Percentiles rank a stretch among this genome's conserved stretches.
These are phyloP conservation scores for Chytriomyces sp. DNA, from an alignment of 192 early-diverging fungal genomes.

Conservation along the genomic window DNA sequence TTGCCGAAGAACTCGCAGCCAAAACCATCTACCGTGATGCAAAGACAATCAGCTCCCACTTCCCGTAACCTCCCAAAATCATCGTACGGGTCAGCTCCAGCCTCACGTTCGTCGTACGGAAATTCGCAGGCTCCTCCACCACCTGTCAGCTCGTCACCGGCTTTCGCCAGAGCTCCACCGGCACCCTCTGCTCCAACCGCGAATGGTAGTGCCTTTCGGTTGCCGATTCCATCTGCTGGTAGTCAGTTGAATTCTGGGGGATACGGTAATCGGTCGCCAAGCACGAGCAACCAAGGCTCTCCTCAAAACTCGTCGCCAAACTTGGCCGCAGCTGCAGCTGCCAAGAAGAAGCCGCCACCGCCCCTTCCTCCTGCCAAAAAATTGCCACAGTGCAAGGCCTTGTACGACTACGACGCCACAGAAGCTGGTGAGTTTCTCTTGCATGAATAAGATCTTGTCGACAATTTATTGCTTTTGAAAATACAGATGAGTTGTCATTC, in stretches of 20 bases:
- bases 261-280: constrained; percentile 17
- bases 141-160: not conserved
- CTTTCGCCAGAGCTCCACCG: constrained; percentile 4
- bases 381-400: constrained; percentile 45
- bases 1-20: constrained; percentile 53
- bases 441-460: not conserved
- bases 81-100: constrained; percentile 11
- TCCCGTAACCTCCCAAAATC: not conserved
- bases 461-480: constrained; percentile 7
- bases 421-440: constrained; percentile 49
- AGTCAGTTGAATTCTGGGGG: not conserved
- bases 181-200: not conserved
- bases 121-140: constrained; percentile 1
- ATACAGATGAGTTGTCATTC: constrained; percentile 63
- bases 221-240: not conserved
- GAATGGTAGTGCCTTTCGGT: not conserved
- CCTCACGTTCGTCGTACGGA: constrained; percentile 2
- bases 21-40: constrained; percentile 32
- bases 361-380: constrained; percentile 59
- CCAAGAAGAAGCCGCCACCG: constrained; percentile 47
- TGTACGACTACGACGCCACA: constrained; percentile 56
- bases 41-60: constrained; percentile 8
- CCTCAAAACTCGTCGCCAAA: not conserved
- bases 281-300: constrained; percentile 30
- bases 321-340: constrained; percentile 30